Conservation (phyloP, 805 yeast genomes). For the Maudiozyma bulderi region DNA sequence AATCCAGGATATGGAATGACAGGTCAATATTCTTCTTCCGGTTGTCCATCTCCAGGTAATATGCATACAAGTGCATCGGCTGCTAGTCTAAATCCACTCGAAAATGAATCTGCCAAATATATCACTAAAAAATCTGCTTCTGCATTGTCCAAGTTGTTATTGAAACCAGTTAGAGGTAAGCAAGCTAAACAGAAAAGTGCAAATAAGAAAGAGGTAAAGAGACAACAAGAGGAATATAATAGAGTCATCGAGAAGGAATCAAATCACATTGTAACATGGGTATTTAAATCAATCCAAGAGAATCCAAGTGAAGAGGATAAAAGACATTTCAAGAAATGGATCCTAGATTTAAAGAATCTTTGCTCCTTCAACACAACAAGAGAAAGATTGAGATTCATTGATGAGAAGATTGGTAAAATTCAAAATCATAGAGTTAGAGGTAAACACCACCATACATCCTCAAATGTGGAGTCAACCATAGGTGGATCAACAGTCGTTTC, state of each 20-base stretch:
- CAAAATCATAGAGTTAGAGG: slow-evolving; percentile 6
- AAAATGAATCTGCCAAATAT: slow-evolving; percentile 2
- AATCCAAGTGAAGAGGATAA: slow-evolving; percentile 34
- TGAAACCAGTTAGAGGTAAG: slow-evolving; percentile 5
- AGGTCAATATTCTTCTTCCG: not conserved
- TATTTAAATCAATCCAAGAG: slow-evolving; percentile 19
- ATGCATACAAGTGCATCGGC: not conserved
- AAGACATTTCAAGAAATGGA: slow-evolving; percentile 44
- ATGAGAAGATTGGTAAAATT: slow-evolving; percentile 25
- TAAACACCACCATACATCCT: not conserved
- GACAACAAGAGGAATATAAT: slow-evolving; percentile 3
- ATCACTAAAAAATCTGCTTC: slow-evolving; percentile 4
- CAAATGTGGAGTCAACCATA: not conserved
- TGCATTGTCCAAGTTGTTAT: slow-evolving; percentile 7
- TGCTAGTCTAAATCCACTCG: not conserved
- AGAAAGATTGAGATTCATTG: slow-evolving; percentile 42
- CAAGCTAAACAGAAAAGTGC: slow-evolving; percentile 5
- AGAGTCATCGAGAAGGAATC: slow-evolving; percentile 1
- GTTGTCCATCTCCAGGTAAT: not conserved
- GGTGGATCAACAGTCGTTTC: not conserved
- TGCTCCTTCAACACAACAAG: slow-evolving; percentile 37
- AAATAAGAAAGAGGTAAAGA: slow-evolving; percentile 3
- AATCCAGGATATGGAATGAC: not conserved
- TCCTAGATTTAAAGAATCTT: slow-evolving; percentile 44
- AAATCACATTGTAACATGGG: slow-evolving; percentile 16